A percentile compares a stretch with the other conserved stretches of the same genome.
Evolutionary conservation across 2,329 filamentous ascomycete genomes (phyloP).

Genomic region (Bipolaris oryzae): DNA sequence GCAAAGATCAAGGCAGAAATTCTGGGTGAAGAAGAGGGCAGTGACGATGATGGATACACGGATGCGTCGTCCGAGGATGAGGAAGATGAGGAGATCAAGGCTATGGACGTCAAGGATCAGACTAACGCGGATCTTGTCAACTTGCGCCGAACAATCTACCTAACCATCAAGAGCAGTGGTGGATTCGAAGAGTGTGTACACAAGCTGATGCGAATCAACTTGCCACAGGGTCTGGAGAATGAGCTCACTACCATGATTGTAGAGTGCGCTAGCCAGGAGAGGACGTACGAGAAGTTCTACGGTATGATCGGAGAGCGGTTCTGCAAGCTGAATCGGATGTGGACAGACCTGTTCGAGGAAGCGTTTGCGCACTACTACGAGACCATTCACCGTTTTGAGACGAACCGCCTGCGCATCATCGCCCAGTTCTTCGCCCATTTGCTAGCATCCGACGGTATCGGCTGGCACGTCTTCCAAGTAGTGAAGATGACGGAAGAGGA

Average conservation of each 20-base stretch:
- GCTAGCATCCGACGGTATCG: conserved; percentile 83
- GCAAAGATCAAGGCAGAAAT: conserved; percentile 91
- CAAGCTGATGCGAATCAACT: conserved; percentile 86
- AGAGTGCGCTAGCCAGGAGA: conserved; percentile 94
- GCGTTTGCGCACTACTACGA: conserved; percentile 93
- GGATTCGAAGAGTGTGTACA: conserved; percentile 97
- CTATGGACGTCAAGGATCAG: conserved; percentile 96
- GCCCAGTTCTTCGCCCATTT: conserved; percentile 94
- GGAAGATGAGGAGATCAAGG: conserved; percentile 77
- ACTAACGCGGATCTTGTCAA: conserved; percentile 96
- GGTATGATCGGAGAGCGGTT: conserved; percentile 93
- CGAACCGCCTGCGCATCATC: conserved; percentile 92
- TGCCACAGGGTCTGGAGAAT: conserved; percentile 83
- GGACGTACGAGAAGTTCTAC: conserved; percentile 97
- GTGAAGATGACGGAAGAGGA: conserved; percentile 96
- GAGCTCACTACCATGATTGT: conserved; percentile 97
- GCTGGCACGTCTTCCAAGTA: conserved; percentile 85
- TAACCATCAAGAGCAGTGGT: conserved; percentile 96
- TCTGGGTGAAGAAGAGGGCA: conserved; percentile 73
- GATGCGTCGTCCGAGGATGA: conserved; percentile 73
- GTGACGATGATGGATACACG: conserved; percentile 72
- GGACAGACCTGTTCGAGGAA: conserved; percentile 91
- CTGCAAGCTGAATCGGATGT: conserved; percentile 92
- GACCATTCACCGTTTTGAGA: conserved; percentile 96
- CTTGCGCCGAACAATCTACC: conserved; percentile 89